phyloP scores from a whole-genome alignment of 2,329 filamentous ascomycete genomes.

The Ascosphaera apis region DNA sequence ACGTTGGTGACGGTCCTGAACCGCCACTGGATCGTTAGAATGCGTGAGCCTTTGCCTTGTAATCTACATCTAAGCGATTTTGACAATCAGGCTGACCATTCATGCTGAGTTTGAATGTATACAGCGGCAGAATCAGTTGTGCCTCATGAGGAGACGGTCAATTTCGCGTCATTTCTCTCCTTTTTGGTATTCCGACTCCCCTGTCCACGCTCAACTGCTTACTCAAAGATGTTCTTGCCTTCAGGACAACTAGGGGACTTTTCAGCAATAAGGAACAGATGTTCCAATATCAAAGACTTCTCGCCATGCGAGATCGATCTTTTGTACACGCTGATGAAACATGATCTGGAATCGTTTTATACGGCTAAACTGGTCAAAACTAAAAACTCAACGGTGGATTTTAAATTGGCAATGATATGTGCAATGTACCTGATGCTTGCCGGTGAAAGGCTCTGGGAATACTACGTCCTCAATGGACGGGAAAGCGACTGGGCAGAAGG shows the following conservation, averaged over 20 bases:
- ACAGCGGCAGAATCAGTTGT: not conserved
- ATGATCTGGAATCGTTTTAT: not conserved
- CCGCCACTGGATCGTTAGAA: not conserved
- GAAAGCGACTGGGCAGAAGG: not conserved
- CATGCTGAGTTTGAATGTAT: not conserved
- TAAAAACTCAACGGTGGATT: not conserved
- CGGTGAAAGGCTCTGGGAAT: not conserved
- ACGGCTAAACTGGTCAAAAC: not conserved
- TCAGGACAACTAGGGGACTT: not conserved
- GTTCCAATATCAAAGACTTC: not conserved
- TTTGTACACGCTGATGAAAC: not conserved
- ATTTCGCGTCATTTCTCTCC: not conserved
- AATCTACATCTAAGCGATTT: not conserved
- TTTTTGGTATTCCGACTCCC: not conserved
- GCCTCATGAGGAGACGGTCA: not conserved
- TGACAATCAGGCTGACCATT: not conserved
- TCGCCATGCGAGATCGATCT: not conserved
- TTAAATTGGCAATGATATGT: not conserved
- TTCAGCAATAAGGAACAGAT: not conserved
- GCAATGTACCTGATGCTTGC: not conserved
- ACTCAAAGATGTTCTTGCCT: not conserved
- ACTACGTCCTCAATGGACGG: not conserved
- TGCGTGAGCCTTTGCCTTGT: not conserved
- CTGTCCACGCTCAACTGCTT: not conserved
- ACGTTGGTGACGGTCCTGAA: not conserved